Percentiles rank a stretch among this genome's conserved stretches.
Evolutionary conservation across 2,329 filamentous ascomycete genomes (phyloP).

Genomic region (Clarireedia monteithiana): DNA sequence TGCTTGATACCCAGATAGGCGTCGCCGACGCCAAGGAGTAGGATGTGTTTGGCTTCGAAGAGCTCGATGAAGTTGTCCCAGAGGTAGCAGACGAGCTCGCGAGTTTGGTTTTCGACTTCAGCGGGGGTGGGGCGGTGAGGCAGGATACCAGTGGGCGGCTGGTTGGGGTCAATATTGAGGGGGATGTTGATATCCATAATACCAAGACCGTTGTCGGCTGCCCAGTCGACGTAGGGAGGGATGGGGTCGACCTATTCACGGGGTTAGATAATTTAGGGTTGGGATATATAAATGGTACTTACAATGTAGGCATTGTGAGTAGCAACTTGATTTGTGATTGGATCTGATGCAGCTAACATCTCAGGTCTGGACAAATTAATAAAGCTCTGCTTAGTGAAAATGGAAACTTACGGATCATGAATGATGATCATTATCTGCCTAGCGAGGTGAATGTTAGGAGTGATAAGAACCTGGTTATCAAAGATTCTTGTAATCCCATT

Average conservation of each 20-base stretch:
- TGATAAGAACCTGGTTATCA: constrained; percentile 79
- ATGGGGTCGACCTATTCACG: constrained; percentile 57
- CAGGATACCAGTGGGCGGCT: not conserved
- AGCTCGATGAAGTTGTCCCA: constrained; percentile 97
- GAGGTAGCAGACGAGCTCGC: constrained; percentile 74
- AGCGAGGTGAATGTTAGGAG: constrained; percentile 57
- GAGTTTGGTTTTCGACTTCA: constrained; percentile 43
- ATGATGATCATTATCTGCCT: constrained; percentile 75
- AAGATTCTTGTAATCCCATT: constrained; percentile 68
- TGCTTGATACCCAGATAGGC: constrained; percentile 79
- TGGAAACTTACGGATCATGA: constrained; percentile 68
- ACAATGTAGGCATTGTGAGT: constrained; percentile 80
- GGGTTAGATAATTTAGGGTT: not conserved
- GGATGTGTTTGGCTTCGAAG: constrained; percentile 60
- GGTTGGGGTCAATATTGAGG: not conserved
- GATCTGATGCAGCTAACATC: constrained; percentile 58
- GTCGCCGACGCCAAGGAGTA: constrained; percentile 83
- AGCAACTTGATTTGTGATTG: constrained; percentile 65
- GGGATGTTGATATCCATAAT: constrained; percentile 92
- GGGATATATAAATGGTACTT: constrained; percentile 34
- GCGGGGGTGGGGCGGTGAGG: constrained; percentile 39
- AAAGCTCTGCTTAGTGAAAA: not conserved
- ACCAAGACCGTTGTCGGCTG: constrained; percentile 64
- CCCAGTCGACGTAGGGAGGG: constrained; percentile 79
- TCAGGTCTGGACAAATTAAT: constrained; percentile 48